Conservation (phyloP, 257 asterid species). For the Apocynum venetum region DNA sequence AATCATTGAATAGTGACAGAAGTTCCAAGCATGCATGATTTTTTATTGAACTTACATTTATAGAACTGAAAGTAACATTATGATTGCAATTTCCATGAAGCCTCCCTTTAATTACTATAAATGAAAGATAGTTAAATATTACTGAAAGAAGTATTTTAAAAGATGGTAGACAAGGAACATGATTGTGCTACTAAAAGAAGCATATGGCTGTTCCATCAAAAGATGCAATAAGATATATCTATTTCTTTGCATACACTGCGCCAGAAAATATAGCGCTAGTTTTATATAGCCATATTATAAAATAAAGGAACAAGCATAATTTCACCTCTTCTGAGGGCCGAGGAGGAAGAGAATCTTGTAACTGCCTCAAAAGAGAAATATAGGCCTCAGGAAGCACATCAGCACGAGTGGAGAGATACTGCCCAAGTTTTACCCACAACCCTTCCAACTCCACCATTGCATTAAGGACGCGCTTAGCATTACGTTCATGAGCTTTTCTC, state of each 20-base stretch:
- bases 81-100: neutral
- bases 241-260: neutral
- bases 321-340: conserved; percentile 83
- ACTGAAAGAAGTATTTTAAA: neutral
- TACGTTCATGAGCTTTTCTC: conserved; percentile 93
- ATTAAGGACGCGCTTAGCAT: conserved; percentile 82
- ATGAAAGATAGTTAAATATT: neutral
- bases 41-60: neutral
- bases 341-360: conserved; percentile 97
- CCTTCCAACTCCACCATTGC: conserved; percentile 86
- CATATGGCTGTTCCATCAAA: neutral
- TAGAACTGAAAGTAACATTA: neutral
- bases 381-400: conserved; percentile 96
- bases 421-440: conserved; percentile 97
- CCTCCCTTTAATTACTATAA: neutral
- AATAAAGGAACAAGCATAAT: neutral
- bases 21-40: neutral
- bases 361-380: conserved; percentile 73
- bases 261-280: neutral
- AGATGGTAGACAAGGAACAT: neutral
- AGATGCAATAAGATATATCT: neutral
- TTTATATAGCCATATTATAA: neutral
- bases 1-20: neutral
- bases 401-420: conserved; percentile 95
- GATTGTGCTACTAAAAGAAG: neutral